These are phyloP conservation scores for Phytophthora chlamydospora DNA, from an alignment of 352 stramenopile genomes.

Conservation along the genomic window DNA sequence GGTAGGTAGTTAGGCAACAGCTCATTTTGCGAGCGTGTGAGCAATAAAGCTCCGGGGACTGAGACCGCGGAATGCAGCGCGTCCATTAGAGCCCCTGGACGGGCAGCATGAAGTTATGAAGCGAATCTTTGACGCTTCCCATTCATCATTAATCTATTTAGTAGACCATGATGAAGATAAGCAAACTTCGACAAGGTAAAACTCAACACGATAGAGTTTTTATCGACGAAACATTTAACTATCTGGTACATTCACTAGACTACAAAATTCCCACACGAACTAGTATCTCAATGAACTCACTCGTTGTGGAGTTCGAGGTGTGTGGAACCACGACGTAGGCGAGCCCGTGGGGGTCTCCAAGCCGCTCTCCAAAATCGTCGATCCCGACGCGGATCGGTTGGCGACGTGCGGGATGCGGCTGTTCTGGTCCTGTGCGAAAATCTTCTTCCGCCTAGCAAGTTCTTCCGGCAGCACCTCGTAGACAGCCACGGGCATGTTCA, in stretches of 20 bases:
- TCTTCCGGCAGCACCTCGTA: conserved; percentile 43
- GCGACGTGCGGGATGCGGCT: conserved; percentile 35
- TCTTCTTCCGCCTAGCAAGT: conserved; percentile 34
- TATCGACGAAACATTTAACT: conserved; percentile 6
- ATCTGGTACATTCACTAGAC: conserved; percentile 2
- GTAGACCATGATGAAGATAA: too few relatives aligned
- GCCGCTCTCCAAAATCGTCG: conserved; percentile 30
- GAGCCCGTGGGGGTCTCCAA: conserved; percentile 30
- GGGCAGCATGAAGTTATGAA: conserved; percentile 20
- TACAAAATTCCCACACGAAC: conserved; percentile 18
- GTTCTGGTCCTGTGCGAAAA: conserved; percentile 39
- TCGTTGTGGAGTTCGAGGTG: conserved; percentile 23
- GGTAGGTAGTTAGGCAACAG: conserved; percentile 20
- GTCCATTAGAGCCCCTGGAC: conserved; percentile 20
- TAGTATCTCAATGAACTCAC: conserved; percentile 15
- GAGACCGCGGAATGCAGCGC: not conserved
- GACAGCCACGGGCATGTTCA: conserved; percentile 42
- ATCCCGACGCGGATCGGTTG: conserved; percentile 25
- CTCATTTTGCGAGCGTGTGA: conserved; percentile 14
- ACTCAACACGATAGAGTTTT: too few relatives aligned
- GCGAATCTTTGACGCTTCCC: conserved; percentile 6
- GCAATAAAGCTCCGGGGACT: conserved; percentile 8
- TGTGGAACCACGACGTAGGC: conserved; percentile 33
- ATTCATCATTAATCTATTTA: conserved; percentile 10
- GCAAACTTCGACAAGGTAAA: too few relatives aligned